Conservation (phyloP, 441 rosid genomes). For the Corymbia calophylla region DNA sequence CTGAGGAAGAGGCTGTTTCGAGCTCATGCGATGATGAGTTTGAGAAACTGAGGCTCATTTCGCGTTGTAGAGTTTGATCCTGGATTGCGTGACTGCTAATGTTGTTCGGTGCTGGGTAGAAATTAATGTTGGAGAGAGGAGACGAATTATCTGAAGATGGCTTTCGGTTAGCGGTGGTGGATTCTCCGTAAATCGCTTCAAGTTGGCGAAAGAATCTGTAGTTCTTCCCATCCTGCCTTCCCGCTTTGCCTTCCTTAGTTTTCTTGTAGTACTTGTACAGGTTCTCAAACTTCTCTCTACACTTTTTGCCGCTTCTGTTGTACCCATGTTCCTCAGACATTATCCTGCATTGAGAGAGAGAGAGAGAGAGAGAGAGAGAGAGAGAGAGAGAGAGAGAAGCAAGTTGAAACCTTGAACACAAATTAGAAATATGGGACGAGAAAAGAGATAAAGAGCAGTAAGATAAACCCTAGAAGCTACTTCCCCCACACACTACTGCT, state of each 20-base stretch:
- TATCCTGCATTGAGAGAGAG: slow-evolving; percentile 19
- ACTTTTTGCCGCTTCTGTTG: slow-evolving; percentile 51
- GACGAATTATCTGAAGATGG: slow-evolving; percentile 5
- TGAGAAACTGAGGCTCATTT: slow-evolving; percentile 35
- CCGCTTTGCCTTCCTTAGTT: slow-evolving; percentile 58
- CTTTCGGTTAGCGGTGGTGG: slow-evolving; percentile 18
- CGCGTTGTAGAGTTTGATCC: slow-evolving; percentile 20
- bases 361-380: not conserved
- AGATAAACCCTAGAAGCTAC: not conserved
- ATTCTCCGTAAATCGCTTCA: slow-evolving; percentile 52
- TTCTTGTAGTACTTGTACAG: slow-evolving; percentile 63
- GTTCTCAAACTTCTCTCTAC: slow-evolving; percentile 59
- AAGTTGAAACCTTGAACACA: not conserved
- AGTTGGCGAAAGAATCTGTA: slow-evolving; percentile 67
- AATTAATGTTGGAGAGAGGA: not conserved
- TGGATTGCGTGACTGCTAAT: slow-evolving; percentile 11
- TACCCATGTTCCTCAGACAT: slow-evolving; percentile 57
- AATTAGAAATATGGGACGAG: not conserved
- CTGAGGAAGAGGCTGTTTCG: slow-evolving; percentile 36
- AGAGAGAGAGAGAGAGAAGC: not conserved
- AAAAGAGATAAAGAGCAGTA: not conserved
- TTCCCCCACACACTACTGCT: not conserved
- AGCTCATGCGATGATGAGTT: slow-evolving; percentile 31
- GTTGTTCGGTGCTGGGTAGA: slow-evolving; percentile 7
- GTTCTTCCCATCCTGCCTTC: slow-evolving; percentile 61